Base-by-base conservation (phyloP, 352 stramenopile species). In the Phytophthora multivora region DNA sequence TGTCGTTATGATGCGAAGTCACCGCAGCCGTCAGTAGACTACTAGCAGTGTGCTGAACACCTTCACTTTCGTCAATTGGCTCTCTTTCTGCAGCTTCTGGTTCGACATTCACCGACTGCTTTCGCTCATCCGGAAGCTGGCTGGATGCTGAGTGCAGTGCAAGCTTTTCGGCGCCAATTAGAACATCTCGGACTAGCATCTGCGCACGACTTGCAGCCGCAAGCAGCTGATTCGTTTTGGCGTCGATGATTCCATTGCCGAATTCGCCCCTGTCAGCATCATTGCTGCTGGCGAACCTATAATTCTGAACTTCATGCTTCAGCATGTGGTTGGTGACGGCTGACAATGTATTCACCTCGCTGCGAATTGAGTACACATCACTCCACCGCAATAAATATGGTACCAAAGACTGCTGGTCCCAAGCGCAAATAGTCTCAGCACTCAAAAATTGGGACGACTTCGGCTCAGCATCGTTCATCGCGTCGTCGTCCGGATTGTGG, bases 321-420 rank as follows among this genome's bases (percentile, higher is more conserved):
- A 75, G 49, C 55, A 80, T 71, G 46, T 81, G 59, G 26, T 51
- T 70, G 9, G 72, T 69, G 33, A 83, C 77, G 31, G 60, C 43
- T 16, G 62, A 73, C 4, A 76, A 71, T 15, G 60, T 55, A 25
- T 73, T 69, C 40, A 82, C 48, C 5, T 83, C 68, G 7, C 38
- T 61, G 6, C 76, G 71, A 25, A 79, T 58, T 21, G 60, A 43
- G 28, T 80, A 83, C 41, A 83, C 74, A 11, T 80, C 70, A 25
- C 77, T 86, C 71, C 69, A 83, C 28, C 67, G 69, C 31, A 86
- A 59, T 60, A 78, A 60, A 66, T 76, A 66, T n/a, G 65, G 57
- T 5, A 55, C 28, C 11, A 65, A 31, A 23, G 51, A 66, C 5
- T 66, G 40, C 36, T 71, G 65, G 30, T 73, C 68, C 76, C 76